Conservation (phyloP, 2,329 filamentous ascomycete genomes). For the Epichloe coenophiala region DNA sequence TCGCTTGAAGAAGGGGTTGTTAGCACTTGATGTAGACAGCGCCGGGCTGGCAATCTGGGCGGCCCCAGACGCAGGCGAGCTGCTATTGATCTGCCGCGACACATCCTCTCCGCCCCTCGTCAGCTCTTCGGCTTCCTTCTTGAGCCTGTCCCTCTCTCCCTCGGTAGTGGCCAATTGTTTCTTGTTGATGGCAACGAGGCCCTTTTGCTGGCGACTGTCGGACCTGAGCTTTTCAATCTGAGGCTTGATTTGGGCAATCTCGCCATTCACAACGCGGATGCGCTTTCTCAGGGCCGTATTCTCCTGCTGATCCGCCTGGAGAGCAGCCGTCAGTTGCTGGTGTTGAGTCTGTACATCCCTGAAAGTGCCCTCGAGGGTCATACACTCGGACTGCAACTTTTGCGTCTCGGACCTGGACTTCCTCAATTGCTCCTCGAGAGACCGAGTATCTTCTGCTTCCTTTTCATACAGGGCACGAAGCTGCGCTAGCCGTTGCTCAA, state of each 20-base stretch:
- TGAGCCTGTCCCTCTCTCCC: slow-evolving; percentile 75
- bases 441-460: slow-evolving; percentile 75
- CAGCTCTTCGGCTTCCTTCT: slow-evolving; percentile 60
- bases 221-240: slow-evolving; percentile 87
- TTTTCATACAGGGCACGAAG: slow-evolving; percentile 84
- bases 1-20: slow-evolving; percentile 88
- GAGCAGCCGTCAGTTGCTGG: slow-evolving; percentile 55
- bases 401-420: slow-evolving; percentile 66
- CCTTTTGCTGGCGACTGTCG: slow-evolving; percentile 89
- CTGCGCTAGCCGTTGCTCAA: slow-evolving; percentile 78
- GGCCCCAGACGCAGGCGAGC: slow-evolving; percentile 32
- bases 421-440: slow-evolving; percentile 70
- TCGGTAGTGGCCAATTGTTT: slow-evolving; percentile 90
- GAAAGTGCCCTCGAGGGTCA: slow-evolving; percentile 66
- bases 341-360: slow-evolving; percentile 76
- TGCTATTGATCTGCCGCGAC: slow-evolving; percentile 36
- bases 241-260: slow-evolving; percentile 73
- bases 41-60: slow-evolving; percentile 55
- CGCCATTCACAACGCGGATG: slow-evolving; percentile 69
- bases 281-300: slow-evolving; percentile 76
- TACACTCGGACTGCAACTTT: slow-evolving; percentile 73
- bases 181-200: slow-evolving; percentile 93
- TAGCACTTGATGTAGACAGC: slow-evolving; percentile 56
- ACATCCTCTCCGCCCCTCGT: slow-evolving; percentile 49
- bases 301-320: slow-evolving; percentile 81